Evolutionary conservation across 2,329 filamentous ascomycete genomes (phyloP).

Genomic region (Aspergillus ustus): DNA sequence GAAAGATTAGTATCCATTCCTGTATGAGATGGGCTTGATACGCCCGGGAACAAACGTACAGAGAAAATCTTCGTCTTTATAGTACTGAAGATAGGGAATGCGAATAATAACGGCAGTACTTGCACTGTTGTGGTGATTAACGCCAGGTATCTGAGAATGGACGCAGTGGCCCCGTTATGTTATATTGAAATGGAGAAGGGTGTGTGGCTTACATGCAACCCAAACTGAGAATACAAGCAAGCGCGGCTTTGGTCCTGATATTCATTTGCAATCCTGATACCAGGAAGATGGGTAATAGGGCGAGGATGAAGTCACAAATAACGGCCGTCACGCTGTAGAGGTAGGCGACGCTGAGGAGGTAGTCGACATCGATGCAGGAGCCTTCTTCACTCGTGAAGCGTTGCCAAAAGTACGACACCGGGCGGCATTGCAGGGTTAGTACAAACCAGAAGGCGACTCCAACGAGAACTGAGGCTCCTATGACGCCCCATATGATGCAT

Average conservation of each 20-base stretch:
- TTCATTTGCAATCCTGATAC: constrained; percentile 62
- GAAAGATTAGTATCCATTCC: constrained; percentile 13
- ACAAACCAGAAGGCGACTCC: constrained; percentile 57
- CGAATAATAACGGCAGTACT: constrained; percentile 43
- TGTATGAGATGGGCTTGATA: background rate
- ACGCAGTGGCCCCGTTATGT: background rate
- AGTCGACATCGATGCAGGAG: constrained; percentile 20
- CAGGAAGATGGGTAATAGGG: constrained; percentile 59
- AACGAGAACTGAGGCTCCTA: constrained; percentile 51
- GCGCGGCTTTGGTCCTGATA: constrained; percentile 54
- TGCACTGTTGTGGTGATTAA: constrained; percentile 27
- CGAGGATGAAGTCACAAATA: constrained; percentile 58
- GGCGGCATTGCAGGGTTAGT: constrained; percentile 58
- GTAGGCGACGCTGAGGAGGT: constrained; percentile 49
- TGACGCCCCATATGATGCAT: constrained; percentile 52
- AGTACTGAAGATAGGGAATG: constrained; percentile 41
- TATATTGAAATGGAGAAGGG: constrained; percentile 19
- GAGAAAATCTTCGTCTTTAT: constrained; percentile 38
- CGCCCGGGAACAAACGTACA: constrained; percentile 30
- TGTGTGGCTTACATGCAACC: constrained; percentile 55
- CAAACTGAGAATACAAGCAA: constrained; percentile 60
- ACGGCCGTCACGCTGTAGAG: constrained; percentile 55
- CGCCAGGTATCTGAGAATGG: constrained; percentile 3
- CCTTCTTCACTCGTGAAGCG: constrained; percentile 22
- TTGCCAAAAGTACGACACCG: constrained; percentile 58